Evolutionary conservation across 306 rosid species (phyloP).

Genomic region (Cucurbita moschata): DNA sequence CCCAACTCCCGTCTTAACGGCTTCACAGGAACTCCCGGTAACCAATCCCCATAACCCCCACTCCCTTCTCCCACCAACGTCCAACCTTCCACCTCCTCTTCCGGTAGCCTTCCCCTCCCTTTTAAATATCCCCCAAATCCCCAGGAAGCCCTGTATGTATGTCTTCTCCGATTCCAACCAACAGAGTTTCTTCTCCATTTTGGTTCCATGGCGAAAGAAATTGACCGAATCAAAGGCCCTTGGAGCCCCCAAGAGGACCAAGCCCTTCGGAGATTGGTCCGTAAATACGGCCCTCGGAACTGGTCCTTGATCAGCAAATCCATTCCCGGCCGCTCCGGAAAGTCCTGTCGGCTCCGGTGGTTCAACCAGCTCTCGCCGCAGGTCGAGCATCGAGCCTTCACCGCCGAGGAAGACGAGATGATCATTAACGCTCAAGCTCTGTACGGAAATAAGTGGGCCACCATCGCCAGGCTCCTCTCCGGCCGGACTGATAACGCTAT

Average conservation of each 20-base stretch:
- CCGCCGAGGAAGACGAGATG: slow-evolving; percentile 76
- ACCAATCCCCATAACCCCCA: neutral
- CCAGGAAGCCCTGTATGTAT: neutral
- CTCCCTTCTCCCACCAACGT: neutral
- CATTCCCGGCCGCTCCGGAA: slow-evolving; percentile 84
- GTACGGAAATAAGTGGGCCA: slow-evolving; percentile 95
- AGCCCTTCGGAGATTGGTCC: slow-evolving; percentile 48
- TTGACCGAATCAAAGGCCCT: slow-evolving; percentile 92
- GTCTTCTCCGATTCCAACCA: neutral
- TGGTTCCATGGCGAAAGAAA: slow-evolving; percentile 21
- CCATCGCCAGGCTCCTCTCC: slow-evolving; percentile 69
- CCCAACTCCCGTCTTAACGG: neutral
- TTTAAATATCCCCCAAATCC: neutral
- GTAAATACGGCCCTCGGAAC: slow-evolving; percentile 73
- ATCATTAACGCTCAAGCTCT: slow-evolving; percentile 79
- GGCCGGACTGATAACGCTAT: slow-evolving; percentile 97
- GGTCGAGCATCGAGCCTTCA: slow-evolving; percentile 80
- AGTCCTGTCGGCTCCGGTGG: slow-evolving; percentile 89
- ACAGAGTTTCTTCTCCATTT: neutral
- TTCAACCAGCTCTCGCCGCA: slow-evolving; percentile 92
- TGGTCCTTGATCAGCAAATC: slow-evolving; percentile 83
- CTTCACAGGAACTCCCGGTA: neutral
- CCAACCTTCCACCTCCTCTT: neutral
- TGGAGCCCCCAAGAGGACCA: slow-evolving; percentile 95
- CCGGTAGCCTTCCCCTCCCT: neutral